phyloP scores from a whole-genome alignment of 192 early-diverging fungal species.

The Coemansia sp. region DNA sequence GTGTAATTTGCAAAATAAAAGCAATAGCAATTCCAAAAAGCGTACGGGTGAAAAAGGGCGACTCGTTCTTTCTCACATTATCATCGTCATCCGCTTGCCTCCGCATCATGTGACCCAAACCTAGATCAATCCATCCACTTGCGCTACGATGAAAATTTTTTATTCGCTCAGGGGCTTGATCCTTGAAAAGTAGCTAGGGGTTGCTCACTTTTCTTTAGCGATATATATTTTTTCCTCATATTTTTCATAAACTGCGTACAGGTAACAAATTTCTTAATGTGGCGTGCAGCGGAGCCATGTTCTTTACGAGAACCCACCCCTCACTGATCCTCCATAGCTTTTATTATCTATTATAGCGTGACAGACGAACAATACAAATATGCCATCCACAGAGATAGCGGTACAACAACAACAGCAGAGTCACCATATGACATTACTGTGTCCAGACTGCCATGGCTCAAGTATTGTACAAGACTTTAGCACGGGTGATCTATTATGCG shows the following conservation, averaged over 20 bases:
- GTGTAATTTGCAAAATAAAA: not conserved
- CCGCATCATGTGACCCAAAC: not conserved
- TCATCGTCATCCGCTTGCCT: not conserved
- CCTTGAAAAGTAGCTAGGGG: not conserved
- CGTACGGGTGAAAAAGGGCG: not conserved
- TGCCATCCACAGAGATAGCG: conserved; percentile 21
- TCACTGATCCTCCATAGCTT: not conserved
- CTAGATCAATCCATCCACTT: not conserved
- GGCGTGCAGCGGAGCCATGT: not conserved
- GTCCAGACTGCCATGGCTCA: conserved; percentile 76
- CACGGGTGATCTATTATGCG: conserved; percentile 88
- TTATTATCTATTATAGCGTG: not conserved
- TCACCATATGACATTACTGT: conserved; percentile 54
- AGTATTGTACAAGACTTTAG: conserved; percentile 93
- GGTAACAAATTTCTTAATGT: not conserved
- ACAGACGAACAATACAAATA: not conserved
- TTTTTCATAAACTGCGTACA: not conserved
- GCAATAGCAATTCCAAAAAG: not conserved
- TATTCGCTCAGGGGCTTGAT: not conserved
- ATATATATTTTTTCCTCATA: not conserved
- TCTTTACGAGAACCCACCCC: not conserved
- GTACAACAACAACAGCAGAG: conserved; percentile 5
- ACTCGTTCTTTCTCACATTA: not conserved
- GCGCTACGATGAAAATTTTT: conserved; percentile 2
- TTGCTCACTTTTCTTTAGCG: not conserved